These are phyloP conservation scores for Fraxinus dipetala DNA, from an alignment of 305 asterid genomes.

Conservation along the genomic window DNA sequence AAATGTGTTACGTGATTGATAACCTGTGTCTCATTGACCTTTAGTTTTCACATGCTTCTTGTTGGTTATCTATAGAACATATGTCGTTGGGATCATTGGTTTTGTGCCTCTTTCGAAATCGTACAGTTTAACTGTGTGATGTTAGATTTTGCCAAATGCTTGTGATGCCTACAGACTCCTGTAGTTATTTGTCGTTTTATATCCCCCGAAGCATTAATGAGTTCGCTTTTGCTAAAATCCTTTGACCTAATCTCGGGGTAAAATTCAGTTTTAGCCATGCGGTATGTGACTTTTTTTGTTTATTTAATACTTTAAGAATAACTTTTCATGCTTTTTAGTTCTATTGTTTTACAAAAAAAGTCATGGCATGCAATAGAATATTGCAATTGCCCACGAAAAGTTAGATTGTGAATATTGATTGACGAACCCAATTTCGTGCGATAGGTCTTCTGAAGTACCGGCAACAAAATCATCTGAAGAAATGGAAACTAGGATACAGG, in stretches of 20 bases:
- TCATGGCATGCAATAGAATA: background rate
- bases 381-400: background rate
- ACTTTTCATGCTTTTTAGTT: slow-evolving; percentile 11
- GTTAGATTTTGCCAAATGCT: background rate
- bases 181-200: slow-evolving; percentile 3
- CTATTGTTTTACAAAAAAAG: slow-evolving; percentile 9
- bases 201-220: background rate
- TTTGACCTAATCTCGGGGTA: background rate
- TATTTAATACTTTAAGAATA: background rate
- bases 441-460: slow-evolving; percentile 26
- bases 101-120: background rate
- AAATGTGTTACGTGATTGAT: background rate
- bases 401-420: background rate
- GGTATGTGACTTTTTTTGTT: background rate
- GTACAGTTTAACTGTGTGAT: background rate
- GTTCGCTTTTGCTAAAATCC: background rate
- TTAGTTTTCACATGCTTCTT: too few species aligned
- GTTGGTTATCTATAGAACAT: background rate
- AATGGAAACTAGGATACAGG: slow-evolving; percentile 41
- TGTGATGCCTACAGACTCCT: background rate
- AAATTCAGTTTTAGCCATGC: slow-evolving; percentile 1
- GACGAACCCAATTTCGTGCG: background rate
- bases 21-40: background rate
- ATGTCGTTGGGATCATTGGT: background rate
- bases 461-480: slow-evolving; percentile 25